Conservation (phyloP, 805 yeast genomes). For the Cephaloascus albidus region DNA sequence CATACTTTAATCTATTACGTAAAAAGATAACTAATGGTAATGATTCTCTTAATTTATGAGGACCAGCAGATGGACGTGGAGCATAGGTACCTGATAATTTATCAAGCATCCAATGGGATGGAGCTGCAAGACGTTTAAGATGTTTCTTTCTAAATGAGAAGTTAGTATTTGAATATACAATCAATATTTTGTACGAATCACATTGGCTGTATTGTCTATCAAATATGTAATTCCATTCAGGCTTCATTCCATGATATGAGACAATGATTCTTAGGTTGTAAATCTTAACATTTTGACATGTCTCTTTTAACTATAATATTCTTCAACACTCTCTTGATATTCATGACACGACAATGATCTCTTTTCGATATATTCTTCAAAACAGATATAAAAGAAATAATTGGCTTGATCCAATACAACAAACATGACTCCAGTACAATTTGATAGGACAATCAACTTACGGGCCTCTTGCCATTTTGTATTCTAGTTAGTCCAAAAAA, state of each 20-base stretch:
- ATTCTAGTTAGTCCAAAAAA: slow-evolving; percentile 5
- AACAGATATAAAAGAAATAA: no score
- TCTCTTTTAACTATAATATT: no score
- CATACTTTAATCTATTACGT: slow-evolving; percentile 98
- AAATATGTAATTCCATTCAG: background rate
- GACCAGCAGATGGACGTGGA: slow-evolving; percentile 99
- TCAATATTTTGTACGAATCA: no score
- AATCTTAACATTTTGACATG: slow-evolving; percentile 12
- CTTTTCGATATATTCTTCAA: no score
- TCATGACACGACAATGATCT: no score
- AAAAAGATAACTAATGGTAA: slow-evolving; percentile 94
- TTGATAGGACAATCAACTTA: slow-evolving; percentile 28
- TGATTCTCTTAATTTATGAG: slow-evolving; percentile 98
- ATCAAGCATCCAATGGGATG: slow-evolving; percentile 99
- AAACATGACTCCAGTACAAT: no score
- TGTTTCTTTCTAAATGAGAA: slow-evolving; percentile 90
- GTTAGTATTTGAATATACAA: slow-evolving; percentile 16
- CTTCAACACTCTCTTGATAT: no score
- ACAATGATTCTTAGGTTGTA: background rate
- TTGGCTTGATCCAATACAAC: no score
- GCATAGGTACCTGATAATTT: slow-evolving; percentile 99
- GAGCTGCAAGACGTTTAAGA: slow-evolving; percentile 99
- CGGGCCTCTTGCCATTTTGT: slow-evolving; percentile 47
- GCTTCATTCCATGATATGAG: background rate
- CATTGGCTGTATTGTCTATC: no score